Evolutionary conservation across 2,329 filamentous ascomycete species (phyloP).

Genomic region (Colletotrichum falcatum): DNA sequence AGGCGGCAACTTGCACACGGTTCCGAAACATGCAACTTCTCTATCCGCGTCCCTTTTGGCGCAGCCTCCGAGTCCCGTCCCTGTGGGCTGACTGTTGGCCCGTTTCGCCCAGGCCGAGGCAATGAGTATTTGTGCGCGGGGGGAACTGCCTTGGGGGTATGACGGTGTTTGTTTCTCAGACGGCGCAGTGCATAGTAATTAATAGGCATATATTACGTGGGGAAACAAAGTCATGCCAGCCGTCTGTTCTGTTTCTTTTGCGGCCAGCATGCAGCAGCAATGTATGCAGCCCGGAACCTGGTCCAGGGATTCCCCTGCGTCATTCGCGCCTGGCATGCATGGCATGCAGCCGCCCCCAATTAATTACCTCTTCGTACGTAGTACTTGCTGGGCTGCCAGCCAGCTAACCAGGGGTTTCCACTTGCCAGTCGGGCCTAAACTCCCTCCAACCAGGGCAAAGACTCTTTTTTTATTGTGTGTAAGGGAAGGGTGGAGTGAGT

Average conservation of each 20-base stretch:
- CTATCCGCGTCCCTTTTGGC: background rate
- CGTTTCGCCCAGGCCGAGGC: slow-evolving; percentile 10
- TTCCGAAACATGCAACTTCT: slow-evolving; percentile 1
- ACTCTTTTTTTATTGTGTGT: background rate
- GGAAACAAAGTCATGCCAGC: slow-evolving; percentile 21
- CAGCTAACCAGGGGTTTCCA: slow-evolving; percentile 7
- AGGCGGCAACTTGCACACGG: slow-evolving; percentile 24
- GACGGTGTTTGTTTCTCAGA: background rate
- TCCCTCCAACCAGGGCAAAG: background rate
- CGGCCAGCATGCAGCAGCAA: background rate
- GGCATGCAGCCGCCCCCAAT: background rate
- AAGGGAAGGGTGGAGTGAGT: background rate
- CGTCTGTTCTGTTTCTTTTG: slow-evolving; percentile 6
- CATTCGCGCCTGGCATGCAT: slow-evolving; percentile 9
- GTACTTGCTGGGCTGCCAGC: background rate
- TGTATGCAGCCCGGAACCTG: slow-evolving; percentile 3
- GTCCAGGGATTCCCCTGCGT: slow-evolving; percentile 11
- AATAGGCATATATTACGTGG: too few species aligned
- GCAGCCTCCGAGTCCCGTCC: slow-evolving; percentile 13
- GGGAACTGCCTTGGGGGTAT: slow-evolving; percentile 1
- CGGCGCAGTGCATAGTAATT: slow-evolving; percentile 28
- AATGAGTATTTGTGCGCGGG: slow-evolving; percentile 10
- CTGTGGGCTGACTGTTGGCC: slow-evolving; percentile 3
- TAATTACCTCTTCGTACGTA: too few species aligned
- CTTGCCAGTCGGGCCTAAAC: slow-evolving; percentile 9